A percentile compares a stretch with the other conserved stretches of the same genome.
Evolutionary conservation across 495 filamentous ascomycete genomes (phyloP).

Genomic region (Penicillium bialowiezense): DNA sequence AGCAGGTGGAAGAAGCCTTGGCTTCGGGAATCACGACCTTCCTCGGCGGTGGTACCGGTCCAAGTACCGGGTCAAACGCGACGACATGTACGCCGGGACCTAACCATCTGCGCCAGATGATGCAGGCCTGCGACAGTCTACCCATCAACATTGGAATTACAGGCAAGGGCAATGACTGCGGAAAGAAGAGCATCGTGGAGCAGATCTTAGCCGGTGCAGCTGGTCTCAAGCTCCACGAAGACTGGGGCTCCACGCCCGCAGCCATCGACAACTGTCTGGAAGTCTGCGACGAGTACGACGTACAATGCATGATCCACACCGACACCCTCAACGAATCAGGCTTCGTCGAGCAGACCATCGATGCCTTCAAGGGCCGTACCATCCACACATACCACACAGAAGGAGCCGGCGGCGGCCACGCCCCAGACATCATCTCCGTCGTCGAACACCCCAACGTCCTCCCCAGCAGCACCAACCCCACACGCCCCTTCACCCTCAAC

Average conservation of each 20-base stretch:
- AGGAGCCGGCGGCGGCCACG: slow-evolving; percentile 93
- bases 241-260: slow-evolving; percentile 92
- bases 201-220: slow-evolving; percentile 82
- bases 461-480: slow-evolving; percentile 90
- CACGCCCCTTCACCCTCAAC: slow-evolving; percentile 86
- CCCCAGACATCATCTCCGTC: slow-evolving; percentile 93
- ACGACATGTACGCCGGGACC: slow-evolving; percentile 93
- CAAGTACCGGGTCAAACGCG: slow-evolving; percentile 89
- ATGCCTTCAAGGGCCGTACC: slow-evolving; percentile 81
- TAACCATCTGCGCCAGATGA: slow-evolving; percentile 85
- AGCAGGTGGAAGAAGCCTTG: slow-evolving; percentile 84
- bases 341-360: slow-evolving; percentile 91
- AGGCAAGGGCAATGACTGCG: slow-evolving; percentile 91
- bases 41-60: slow-evolving; percentile 92
- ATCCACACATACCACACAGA: slow-evolving; percentile 99
- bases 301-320: slow-evolving; percentile 96
- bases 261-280: slow-evolving; percentile 88
- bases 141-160: slow-evolving; percentile 94
- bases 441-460: slow-evolving; percentile 92
- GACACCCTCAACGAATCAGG: slow-evolving; percentile 97
- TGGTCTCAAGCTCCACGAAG: slow-evolving; percentile 94
- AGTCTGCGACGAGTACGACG: slow-evolving; percentile 86
- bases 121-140: slow-evolving; percentile 82
- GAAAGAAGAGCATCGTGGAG: slow-evolving; percentile 67
- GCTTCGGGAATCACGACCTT: slow-evolving; percentile 89